Evolutionary conservation across 2,329 filamentous ascomycete genomes (phyloP).

Genomic region (Hymenoscyphus fraxineus): DNA sequence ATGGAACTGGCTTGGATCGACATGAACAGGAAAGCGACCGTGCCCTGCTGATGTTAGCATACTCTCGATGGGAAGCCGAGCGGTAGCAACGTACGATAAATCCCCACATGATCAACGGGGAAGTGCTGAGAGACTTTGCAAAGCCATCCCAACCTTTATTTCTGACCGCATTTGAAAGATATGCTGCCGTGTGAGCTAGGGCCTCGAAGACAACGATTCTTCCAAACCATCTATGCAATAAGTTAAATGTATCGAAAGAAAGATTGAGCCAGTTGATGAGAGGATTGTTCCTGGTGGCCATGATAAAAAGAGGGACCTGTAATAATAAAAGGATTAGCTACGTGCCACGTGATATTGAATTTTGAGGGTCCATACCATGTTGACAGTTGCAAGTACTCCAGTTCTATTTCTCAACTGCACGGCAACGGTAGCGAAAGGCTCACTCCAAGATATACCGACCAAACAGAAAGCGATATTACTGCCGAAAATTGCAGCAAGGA

Average conservation of each 20-base stretch:
- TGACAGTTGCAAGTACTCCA: conserved; percentile 66
- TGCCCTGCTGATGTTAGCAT: conserved; percentile 43
- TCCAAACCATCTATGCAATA: conserved; percentile 77
- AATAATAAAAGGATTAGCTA: conserved; percentile 9
- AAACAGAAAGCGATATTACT: conserved; percentile 77
- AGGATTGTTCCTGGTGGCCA: conserved; percentile 75
- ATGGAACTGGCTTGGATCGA: conserved; percentile 66
- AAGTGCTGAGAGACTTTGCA: conserved; percentile 35
- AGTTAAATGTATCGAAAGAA: conserved; percentile 79
- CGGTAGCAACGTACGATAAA: conserved; percentile 53
- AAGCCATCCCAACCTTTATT: conserved; percentile 48
- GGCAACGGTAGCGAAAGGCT: conserved; percentile 42
- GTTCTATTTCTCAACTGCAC: conserved; percentile 62
- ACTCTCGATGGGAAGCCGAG: not conserved
- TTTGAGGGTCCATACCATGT: conserved; percentile 54
- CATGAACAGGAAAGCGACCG: conserved; percentile 58
- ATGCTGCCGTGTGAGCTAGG: conserved; percentile 62
- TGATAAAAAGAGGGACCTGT: conserved; percentile 63
- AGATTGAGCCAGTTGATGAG: conserved; percentile 68
- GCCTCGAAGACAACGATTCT: conserved; percentile 70
- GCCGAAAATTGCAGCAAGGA: conserved; percentile 64
- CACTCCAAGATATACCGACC: conserved; percentile 57
- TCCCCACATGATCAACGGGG: conserved; percentile 51
- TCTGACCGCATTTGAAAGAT: conserved; percentile 43
- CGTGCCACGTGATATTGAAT: conserved; percentile 13